A percentile compares a stretch with the other conserved stretches of the same genome.
These are phyloP conservation scores for Cryptococcus floricola DNA, from an alignment of 1,284 basidiomycete genomes.

Conservation along the genomic window DNA sequence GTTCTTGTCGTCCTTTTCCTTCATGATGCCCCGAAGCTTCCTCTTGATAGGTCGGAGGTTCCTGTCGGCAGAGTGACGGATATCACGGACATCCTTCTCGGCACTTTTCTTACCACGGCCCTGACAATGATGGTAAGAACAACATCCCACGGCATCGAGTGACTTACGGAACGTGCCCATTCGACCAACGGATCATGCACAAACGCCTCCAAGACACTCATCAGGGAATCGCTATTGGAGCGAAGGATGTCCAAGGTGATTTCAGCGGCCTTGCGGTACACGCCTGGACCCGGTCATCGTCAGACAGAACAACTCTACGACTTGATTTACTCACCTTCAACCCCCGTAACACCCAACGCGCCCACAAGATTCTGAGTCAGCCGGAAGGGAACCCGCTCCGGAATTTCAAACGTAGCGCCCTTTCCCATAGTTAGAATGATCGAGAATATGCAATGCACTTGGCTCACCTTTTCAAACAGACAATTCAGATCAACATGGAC, in stretches of 20 bases:
- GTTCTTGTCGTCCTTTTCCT: slow-evolving; percentile 41
- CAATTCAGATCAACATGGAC: slow-evolving; percentile 99
- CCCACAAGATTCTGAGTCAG: slow-evolving; percentile 93
- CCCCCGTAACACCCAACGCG: slow-evolving; percentile 87
- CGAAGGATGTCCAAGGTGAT: slow-evolving; percentile 83
- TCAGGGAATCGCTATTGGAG: slow-evolving; percentile 87
- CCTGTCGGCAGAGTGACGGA: slow-evolving; percentile 64
- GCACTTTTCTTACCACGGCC: slow-evolving; percentile 22
- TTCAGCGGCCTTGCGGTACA: slow-evolving; percentile 89
- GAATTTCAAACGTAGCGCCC: slow-evolving; percentile 84
- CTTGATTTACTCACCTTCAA: slow-evolving; percentile 63
- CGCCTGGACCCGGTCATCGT: slow-evolving; percentile 54
- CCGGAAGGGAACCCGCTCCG: slow-evolving; percentile 92
- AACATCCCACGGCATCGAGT: neutral
- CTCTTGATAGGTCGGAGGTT: slow-evolving; percentile 74
- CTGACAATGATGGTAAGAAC: slow-evolving; percentile 4
- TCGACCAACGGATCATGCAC: slow-evolving; percentile 97
- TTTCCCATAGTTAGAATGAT: slow-evolving; percentile 33
- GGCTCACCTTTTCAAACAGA: slow-evolving; percentile 82
- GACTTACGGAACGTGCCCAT: slow-evolving; percentile 68
- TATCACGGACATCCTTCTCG: slow-evolving; percentile 29
- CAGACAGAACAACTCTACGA: neutral
- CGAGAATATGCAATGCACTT: neutral
- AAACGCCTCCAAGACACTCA: slow-evolving; percentile 96
- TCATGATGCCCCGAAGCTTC: slow-evolving; percentile 71